phyloP scores from a whole-genome alignment of 1,284 basidiomycete species.

The Austroboletus novae-zelandiae region DNA sequence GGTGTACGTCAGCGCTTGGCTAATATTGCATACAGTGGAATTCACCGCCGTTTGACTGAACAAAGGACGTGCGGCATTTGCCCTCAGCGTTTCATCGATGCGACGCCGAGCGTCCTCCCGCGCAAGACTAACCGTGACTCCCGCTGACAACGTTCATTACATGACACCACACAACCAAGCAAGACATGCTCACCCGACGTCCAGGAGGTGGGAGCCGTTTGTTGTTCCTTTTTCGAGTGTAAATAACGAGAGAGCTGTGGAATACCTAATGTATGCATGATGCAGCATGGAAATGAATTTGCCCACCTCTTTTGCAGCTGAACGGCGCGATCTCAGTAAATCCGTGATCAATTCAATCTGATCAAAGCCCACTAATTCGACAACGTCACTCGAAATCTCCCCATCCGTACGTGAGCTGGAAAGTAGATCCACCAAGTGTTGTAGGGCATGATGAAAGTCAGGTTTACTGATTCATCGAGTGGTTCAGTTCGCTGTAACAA shows the following conservation, averaged over 20 bases:
- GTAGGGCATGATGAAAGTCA: slow-evolving; percentile 8
- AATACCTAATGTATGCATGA: not conserved
- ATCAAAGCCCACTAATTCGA: slow-evolving; percentile 86
- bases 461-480: slow-evolving; percentile 14
- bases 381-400: slow-evolving; percentile 75
- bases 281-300: not conserved
- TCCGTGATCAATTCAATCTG: slow-evolving; percentile 70
- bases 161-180: not conserved
- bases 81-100: slow-evolving; percentile 63
- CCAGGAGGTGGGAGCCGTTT: not conserved
- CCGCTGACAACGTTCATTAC: slow-evolving; percentile 5
- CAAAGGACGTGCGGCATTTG: slow-evolving; percentile 67
- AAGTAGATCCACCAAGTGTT: slow-evolving; percentile 20
- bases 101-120: slow-evolving; percentile 58
- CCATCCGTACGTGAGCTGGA: slow-evolving; percentile 46
- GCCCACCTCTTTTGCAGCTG: slow-evolving; percentile 43
- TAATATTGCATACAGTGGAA: slow-evolving; percentile 9
- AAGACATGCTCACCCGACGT: slow-evolving; percentile 9
- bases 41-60: slow-evolving; percentile 59
- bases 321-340: slow-evolving; percentile 48
- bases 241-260: slow-evolving; percentile 18
- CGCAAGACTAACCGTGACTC: slow-evolving; percentile 38
- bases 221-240: not conserved
- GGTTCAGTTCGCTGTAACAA: slow-evolving; percentile 2
- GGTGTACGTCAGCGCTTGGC: slow-evolving; percentile 17